Evolutionary conservation across 805 yeast species (phyloP), one percentile per base, ranked within the genome.

Genomic region (Saccharomyces paradoxus): DNA sequence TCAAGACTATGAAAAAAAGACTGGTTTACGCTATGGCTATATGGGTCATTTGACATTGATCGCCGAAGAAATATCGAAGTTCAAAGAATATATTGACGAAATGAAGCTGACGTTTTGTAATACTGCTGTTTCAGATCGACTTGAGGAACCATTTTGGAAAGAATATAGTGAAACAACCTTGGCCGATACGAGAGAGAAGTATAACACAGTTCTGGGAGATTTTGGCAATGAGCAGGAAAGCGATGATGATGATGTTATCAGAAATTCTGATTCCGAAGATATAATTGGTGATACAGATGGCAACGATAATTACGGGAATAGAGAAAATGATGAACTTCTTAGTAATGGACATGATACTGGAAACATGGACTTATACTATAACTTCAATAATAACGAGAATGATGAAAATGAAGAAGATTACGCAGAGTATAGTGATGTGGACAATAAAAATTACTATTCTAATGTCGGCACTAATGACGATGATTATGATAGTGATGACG

Each of bases 21-120:
- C 77, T 3, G 83, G 82, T 17, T 80, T 89, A 14, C 76, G 97
- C 54, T 81, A 92, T 24, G 99, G 98, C 0, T 94, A 92, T 69
- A 90, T 91, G 89, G 99, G 99, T 27, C 98, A 92, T 69, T 72
- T 92, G 57, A 90, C 96, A 4, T 74, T 92, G 32, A 89, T 94
- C 53, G 91, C 96, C 50, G 98, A 94, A 68, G 99, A 92, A 69
- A 95, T 92, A 48, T 97, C 92, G 50, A 92, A 92, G 70, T 94
- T 94, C 67, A 72, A 75, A 2, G 73, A 76, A 9, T 75, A 81
- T 29, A 74, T 77, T 51, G 67, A 68, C n/a, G 72, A 69, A 54
- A 65, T 68, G 67, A 63, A 67, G 26, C 58, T 69, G 12, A 58
- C 62, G 0, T 64, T 67, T 52, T 55, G 62, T 28, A 61, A 65